Evolutionary conservation across 495 filamentous ascomycete genomes (phyloP).

Genomic region (Neurospora sp.): DNA sequence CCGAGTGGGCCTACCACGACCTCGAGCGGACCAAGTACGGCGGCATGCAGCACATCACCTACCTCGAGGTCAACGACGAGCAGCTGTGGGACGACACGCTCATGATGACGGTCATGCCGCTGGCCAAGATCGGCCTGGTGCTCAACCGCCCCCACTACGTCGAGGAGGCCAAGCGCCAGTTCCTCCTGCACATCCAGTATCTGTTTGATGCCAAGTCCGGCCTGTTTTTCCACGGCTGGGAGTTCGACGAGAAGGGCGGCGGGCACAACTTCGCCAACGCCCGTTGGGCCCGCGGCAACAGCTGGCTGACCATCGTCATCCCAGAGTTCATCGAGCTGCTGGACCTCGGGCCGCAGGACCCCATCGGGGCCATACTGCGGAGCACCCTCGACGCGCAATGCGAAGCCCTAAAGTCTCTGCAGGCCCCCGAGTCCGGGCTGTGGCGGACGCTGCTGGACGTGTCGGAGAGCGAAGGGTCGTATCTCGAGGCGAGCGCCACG

Average conservation of each 20-base stretch:
- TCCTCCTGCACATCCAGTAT: constrained; percentile 62
- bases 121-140: constrained; percentile 64
- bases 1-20: constrained; percentile 66
- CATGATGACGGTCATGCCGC: constrained; percentile 72
- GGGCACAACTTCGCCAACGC: constrained; percentile 59
- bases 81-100: constrained; percentile 72
- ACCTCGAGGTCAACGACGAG: constrained; percentile 51
- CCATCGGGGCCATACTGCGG: constrained; percentile 49
- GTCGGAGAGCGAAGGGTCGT: constrained; percentile 47
- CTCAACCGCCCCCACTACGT: constrained; percentile 55
- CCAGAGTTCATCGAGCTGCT: constrained; percentile 63
- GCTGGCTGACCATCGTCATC: constrained; percentile 65
- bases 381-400: constrained; percentile 54
- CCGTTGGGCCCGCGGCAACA: constrained; percentile 55
- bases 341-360: constrained; percentile 42
- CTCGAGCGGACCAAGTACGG: constrained; percentile 57
- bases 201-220: constrained; percentile 58
- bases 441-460: constrained; percentile 62
- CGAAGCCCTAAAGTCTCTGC: constrained; percentile 44
- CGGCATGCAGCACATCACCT: constrained; percentile 68
- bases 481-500: constrained; percentile 61
- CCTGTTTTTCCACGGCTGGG: constrained; percentile 69
- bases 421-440: constrained; percentile 42
- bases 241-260: constrained; percentile 36
- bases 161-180: constrained; percentile 64